These are phyloP conservation scores for Penicillium decumbens DNA, from an alignment of 2,329 filamentous ascomycete genomes.

Conservation along the genomic window DNA sequence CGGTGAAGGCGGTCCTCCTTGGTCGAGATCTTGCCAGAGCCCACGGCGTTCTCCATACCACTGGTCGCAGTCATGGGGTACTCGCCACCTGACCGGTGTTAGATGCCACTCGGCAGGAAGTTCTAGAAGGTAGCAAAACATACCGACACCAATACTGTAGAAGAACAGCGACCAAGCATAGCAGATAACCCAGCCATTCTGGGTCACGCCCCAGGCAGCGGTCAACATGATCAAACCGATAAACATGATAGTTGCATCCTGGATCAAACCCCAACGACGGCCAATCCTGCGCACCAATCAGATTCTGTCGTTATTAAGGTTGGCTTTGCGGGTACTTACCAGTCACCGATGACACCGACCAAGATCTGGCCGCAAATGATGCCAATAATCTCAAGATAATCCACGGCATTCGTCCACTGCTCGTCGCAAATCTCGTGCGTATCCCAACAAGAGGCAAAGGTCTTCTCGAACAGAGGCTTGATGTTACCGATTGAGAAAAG, in stretches of 20 bases:
- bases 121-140: conserved; percentile 4
- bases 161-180: conserved; percentile 95
- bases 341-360: conserved; percentile 75
- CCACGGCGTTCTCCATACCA: conserved; percentile 85
- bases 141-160: conserved; percentile 62
- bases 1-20: conserved; percentile 91
- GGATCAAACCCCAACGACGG: conserved; percentile 90
- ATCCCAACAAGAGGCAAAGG: conserved; percentile 77
- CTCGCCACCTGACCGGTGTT: conserved; percentile 65
- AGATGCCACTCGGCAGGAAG: neutral
- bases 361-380: conserved; percentile 91
- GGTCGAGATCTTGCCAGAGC: conserved; percentile 81
- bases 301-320: neutral
- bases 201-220: conserved; percentile 77
- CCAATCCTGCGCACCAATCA: conserved; percentile 59
- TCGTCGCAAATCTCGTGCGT: conserved; percentile 60
- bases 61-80: conserved; percentile 96
- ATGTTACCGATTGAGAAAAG: conserved; percentile 96
- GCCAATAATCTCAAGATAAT: conserved; percentile 87
- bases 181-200: conserved; percentile 95
- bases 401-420: conserved; percentile 78
- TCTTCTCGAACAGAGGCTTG: conserved; percentile 69
- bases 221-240: conserved; percentile 87
- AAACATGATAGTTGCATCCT: conserved; percentile 93
- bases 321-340: conserved; percentile 38